A percentile compares a stretch with the other conserved stretches of the same genome.
Evolutionary conservation across 2,329 filamentous ascomycete genomes (phyloP).

Genomic region (Thermoascus crustaceus): DNA sequence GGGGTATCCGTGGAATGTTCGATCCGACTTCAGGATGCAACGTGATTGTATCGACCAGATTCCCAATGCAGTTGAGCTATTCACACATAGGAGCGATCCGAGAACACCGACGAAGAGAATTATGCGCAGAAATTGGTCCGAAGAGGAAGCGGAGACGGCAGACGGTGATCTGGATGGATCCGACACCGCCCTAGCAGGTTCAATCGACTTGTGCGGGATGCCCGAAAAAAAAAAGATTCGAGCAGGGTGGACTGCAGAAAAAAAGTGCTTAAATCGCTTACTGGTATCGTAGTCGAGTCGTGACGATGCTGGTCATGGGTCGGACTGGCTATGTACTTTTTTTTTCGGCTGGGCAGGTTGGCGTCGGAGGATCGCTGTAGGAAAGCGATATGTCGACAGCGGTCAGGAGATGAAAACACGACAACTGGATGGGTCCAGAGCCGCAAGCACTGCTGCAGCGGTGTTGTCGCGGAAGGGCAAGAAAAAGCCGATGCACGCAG

Average conservation of each 20-base stretch:
- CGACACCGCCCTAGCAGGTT: too few relatives aligned
- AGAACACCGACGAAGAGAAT: background rate
- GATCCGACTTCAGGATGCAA: background rate
- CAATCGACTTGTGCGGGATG: too few relatives aligned
- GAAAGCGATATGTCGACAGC: too few relatives aligned
- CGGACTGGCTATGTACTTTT: slow-evolving; percentile 1
- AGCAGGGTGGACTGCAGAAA: background rate
- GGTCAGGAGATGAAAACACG: too few relatives aligned
- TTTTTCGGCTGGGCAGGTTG: too few relatives aligned
- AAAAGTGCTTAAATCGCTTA: background rate
- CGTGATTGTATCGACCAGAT: background rate
- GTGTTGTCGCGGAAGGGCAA: background rate
- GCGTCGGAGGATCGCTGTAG: too few relatives aligned
- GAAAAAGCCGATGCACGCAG: background rate
- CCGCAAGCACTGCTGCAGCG: too few relatives aligned
- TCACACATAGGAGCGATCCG: slow-evolving; percentile 1
- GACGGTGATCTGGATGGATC: too few relatives aligned
- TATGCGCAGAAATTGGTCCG: background rate
- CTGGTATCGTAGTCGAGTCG: background rate
- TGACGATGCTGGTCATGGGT: slow-evolving; percentile 1
- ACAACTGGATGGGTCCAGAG: too few relatives aligned
- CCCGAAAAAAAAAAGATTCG: background rate
- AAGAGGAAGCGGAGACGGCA: slow-evolving; percentile 1
- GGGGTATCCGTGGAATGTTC: slow-evolving; percentile 1
- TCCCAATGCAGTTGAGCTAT: background rate